Percentiles rank a stretch among this genome's conserved stretches.
These are phyloP conservation scores for Nannizziopsis arthrosporioides DNA, from an alignment of 2,329 filamentous ascomycete genomes.

Conservation along the genomic window DNA sequence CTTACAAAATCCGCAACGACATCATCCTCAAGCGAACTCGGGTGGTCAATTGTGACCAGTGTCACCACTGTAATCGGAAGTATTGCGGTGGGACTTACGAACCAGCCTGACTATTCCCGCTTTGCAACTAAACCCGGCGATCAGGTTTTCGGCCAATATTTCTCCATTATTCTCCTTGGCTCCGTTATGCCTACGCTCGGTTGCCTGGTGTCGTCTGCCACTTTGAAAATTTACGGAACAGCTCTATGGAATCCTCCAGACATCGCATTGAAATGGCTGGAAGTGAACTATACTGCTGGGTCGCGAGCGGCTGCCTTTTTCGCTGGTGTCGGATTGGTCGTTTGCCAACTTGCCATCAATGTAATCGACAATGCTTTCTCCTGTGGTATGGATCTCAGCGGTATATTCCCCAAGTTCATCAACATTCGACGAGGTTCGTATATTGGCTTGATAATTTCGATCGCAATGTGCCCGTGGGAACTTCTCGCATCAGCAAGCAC, in stretches of 20 bases:
- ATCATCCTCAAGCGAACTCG: conserved; percentile 16
- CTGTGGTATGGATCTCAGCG: conserved; percentile 45
- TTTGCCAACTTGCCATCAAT: conserved; percentile 34
- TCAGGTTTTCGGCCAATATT: conserved; percentile 34
- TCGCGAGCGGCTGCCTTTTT: conserved; percentile 39
- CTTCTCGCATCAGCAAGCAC: conserved; percentile 37
- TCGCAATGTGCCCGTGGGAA: conserved; percentile 38
- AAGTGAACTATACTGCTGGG: conserved; percentile 23
- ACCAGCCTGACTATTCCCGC: conserved; percentile 39
- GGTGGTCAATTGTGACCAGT: conserved; percentile 30
- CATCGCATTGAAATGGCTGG: conserved; percentile 30
- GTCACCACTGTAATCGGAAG: conserved; percentile 35
- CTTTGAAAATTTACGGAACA: conserved; percentile 24
- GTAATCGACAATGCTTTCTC: conserved; percentile 40
- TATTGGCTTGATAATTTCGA: conserved; percentile 21
- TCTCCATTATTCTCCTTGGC: conserved; percentile 31
- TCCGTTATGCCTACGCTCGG: conserved; percentile 32
- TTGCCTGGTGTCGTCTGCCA: conserved; percentile 28
- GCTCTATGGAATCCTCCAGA: conserved; percentile 37
- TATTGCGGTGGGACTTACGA: conserved; percentile 33
- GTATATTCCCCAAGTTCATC: conserved; percentile 42
- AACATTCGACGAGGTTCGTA: conserved; percentile 47
- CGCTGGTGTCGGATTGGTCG: conserved; percentile 34
- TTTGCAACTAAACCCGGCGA: conserved; percentile 24
- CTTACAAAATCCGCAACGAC: conserved; percentile 11